Evolutionary conservation across 805 yeast genomes (phyloP), one percentile per base, ranked within the genome.

Genomic region (Saccharomycopsis oosterbeekiorum): DNA sequence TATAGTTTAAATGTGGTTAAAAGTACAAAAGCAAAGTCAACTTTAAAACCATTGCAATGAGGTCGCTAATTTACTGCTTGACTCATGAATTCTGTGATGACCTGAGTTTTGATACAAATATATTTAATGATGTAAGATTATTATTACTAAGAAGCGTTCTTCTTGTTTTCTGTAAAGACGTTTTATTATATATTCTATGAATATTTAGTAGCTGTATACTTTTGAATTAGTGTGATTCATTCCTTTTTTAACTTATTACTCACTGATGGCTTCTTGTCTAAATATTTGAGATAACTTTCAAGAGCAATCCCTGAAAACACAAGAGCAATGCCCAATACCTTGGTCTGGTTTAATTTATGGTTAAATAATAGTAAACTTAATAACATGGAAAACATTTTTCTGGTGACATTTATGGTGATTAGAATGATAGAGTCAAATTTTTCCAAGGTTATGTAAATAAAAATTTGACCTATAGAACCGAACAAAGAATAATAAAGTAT

Each of bases 331-430:
- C 98, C 98, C 0, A 75, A 42, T 91, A 97, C 88, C 74, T 94
- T 98, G 9, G 76, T 72, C 2, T 60, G 8, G 39, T 74, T 77
- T 65, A 94, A 79, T 4, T 71, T 70, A 70, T 94, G 97, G n/a
- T 94, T 93, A 73, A 90, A 93, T 65, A 93, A 75, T 2, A 89
- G 71, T 58, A 94, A 97, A 68, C 96, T 88, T 59, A 93, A 73
- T 40, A 91, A 79, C 98, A 94, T 93, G 47, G 97, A 90, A 57
- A 91, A 76, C 97, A 94, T 93, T 70, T 94, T 94, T 67, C 99
- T 80, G 0, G 99, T 93, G 10, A 94, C 97, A 0, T 98, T 94
- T 17, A 96, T 93, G 50, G 97, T 93, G 36, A 93, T 91, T 60
- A 94, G 76, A 0, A 88, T 81, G 63, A 94, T 75, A 1, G 97